Conservation (phyloP, 148 eudicot species). For the Rheum nobile region DNA sequence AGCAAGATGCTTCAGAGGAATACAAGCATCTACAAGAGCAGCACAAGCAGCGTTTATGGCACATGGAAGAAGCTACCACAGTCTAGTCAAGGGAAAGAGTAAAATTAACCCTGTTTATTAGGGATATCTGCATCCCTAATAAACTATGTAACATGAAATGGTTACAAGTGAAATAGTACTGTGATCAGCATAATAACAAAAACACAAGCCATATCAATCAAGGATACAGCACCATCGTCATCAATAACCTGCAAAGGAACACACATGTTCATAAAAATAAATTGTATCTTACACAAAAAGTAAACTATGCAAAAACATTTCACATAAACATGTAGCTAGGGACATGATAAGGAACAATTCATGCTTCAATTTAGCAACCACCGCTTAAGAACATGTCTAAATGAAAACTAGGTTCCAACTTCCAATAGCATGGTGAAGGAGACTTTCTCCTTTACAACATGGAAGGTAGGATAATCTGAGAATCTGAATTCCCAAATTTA, state of each 20-base stretch:
- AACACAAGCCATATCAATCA: conserved; percentile 1
- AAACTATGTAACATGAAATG: background rate
- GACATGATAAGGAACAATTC: background rate
- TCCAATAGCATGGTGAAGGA: background rate
- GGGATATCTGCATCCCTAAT: background rate
- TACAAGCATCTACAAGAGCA: conserved; percentile 92
- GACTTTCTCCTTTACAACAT: background rate
- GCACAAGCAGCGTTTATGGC: conserved; percentile 93
- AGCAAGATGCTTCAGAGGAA: conserved; percentile 89
- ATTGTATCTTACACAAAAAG: background rate
- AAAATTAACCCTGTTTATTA: background rate
- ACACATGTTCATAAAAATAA: background rate
- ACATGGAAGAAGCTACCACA: conserved; percentile 80
- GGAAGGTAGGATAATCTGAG: background rate
- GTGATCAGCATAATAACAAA: background rate
- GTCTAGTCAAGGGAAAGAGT: conserved; percentile 36
- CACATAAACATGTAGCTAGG: background rate
- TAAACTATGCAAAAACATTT: background rate
- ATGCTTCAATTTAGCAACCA: background rate
- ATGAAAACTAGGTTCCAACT: background rate
- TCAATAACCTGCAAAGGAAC: conserved; percentile 73
- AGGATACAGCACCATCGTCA: conserved; percentile 99
- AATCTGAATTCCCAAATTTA: background rate
- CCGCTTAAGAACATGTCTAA: background rate
- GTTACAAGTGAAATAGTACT: background rate